These are phyloP conservation scores for Leucocoprinus sp. DNA, from an alignment of 768 basidiomycete species.

Conservation along the genomic window DNA sequence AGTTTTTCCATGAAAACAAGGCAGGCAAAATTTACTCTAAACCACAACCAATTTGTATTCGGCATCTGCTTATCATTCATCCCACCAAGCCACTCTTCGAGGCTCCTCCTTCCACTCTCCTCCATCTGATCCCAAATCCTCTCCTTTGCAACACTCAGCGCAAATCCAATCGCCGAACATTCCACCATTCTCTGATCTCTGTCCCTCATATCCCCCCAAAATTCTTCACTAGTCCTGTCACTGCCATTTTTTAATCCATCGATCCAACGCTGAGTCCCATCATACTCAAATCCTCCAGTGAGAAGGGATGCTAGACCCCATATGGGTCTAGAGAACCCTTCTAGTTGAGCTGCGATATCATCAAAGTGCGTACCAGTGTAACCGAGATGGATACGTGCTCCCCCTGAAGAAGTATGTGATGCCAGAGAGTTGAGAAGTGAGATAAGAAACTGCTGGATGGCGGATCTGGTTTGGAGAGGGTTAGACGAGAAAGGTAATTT, in stretches of 20 bases:
- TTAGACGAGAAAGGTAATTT: constrained; percentile 45
- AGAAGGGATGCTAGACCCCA: constrained; percentile 68
- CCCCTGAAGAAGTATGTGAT: constrained; percentile 63
- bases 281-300: constrained; percentile 54
- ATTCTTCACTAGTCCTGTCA: constrained; percentile 58
- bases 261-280: constrained; percentile 54
- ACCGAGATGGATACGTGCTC: constrained; percentile 62
- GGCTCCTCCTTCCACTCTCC: constrained; percentile 42
- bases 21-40: constrained; percentile 39
- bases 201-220: constrained; percentile 69
- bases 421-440: constrained; percentile 60
- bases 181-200: constrained; percentile 81
- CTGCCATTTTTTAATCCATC: constrained; percentile 60
- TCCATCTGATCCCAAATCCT: constrained; percentile 57
- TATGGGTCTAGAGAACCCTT: constrained; percentile 69
- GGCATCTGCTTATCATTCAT: constrained; percentile 83
- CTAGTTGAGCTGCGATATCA: constrained; percentile 62
- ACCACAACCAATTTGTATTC: constrained; percentile 82
- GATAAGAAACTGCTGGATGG: constrained; percentile 47
- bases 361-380: constrained; percentile 69
- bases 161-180: constrained; percentile 69
- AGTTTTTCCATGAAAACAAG: background rate
- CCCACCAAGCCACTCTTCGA: constrained; percentile 61
- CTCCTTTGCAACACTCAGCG: constrained; percentile 57
- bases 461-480: constrained; percentile 51